Conservation (phyloP, 495 filamentous ascomycete species). For the Collariella sp. region DNA sequence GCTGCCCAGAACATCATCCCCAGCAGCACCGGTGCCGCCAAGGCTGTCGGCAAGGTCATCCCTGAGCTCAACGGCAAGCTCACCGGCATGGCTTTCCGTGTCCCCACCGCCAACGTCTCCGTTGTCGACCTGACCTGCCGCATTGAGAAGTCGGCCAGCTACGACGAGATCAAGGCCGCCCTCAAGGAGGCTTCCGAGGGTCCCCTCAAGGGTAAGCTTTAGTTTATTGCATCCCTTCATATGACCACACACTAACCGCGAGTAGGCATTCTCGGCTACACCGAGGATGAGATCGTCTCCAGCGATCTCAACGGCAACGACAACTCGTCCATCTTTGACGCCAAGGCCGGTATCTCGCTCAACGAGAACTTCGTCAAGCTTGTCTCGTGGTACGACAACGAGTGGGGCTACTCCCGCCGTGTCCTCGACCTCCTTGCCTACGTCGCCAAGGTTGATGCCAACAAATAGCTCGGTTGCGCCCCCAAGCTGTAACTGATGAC, state of each 20-base stretch:
- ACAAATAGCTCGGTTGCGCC: conserved; percentile 27
- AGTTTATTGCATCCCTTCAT: neutral
- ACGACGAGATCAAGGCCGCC: conserved; percentile 88
- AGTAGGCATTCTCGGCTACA: conserved; percentile 80
- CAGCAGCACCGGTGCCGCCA: conserved; percentile 97
- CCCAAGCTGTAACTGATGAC: conserved; percentile 12
- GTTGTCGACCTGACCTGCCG: conserved; percentile 96
- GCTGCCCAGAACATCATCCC: conserved; percentile 99
- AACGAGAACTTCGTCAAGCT: conserved; percentile 99
- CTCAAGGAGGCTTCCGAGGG: conserved; percentile 84
- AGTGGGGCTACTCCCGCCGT: conserved; percentile 93
- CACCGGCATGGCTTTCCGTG: conserved; percentile 98
- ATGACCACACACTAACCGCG: conserved; percentile 26
- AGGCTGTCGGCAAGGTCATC: conserved; percentile 99
- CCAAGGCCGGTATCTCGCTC: conserved; percentile 96
- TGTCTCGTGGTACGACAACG: conserved; percentile 90
- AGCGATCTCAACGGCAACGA: conserved; percentile 85
- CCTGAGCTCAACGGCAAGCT: conserved; percentile 97
- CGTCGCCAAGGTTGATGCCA: conserved; percentile 76
- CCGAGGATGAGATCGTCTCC: conserved; percentile 95
- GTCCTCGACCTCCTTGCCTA: conserved; percentile 92
- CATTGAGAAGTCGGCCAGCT: conserved; percentile 78
- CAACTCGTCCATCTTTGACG: conserved; percentile 96
- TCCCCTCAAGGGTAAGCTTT: conserved; percentile 67
- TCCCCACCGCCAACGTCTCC: conserved; percentile 96